Conservation (phyloP, 2,329 filamentous ascomycete species). For the Annulohypoxylon truncatum region DNA sequence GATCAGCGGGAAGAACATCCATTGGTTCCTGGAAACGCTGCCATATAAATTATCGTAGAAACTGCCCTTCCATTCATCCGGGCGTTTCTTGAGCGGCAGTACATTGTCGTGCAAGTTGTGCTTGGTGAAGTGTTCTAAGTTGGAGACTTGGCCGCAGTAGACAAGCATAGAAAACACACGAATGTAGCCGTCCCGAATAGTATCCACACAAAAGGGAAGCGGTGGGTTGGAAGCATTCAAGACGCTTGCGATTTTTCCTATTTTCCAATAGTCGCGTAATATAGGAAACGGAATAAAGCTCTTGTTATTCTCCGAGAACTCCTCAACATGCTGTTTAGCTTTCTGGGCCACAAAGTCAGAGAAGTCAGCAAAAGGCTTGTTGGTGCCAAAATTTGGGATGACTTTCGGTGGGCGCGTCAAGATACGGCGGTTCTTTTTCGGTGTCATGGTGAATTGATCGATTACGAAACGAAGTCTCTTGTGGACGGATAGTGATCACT, state of each 20-base stretch:
- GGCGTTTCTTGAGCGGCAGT: slow-evolving; percentile 19
- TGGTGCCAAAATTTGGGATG: background rate
- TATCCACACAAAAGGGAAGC: slow-evolving; percentile 13
- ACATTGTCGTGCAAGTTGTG: slow-evolving; percentile 24
- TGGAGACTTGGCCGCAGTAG: slow-evolving; percentile 7
- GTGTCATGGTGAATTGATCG: background rate
- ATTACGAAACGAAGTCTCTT: background rate
- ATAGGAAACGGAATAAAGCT: slow-evolving; percentile 15
- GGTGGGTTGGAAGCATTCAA: slow-evolving; percentile 13
- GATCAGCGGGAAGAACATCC: slow-evolving; percentile 28
- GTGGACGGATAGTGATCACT: background rate
- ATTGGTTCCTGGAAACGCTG: slow-evolving; percentile 18
- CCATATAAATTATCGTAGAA: slow-evolving; percentile 15
- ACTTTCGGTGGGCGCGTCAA: background rate
- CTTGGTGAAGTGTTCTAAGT: slow-evolving; percentile 14
- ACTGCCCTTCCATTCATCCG: slow-evolving; percentile 6
- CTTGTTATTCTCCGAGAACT: slow-evolving; percentile 10
- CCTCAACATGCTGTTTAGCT: slow-evolving; percentile 3
- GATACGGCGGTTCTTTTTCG: slow-evolving; percentile 1
- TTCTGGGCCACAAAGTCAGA: slow-evolving; percentile 8
- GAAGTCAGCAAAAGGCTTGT: slow-evolving; percentile 15
- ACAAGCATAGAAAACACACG: slow-evolving; percentile 35
- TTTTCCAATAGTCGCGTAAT: slow-evolving; percentile 28
- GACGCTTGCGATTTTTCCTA: slow-evolving; percentile 6
- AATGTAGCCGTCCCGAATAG: slow-evolving; percentile 21